Percentiles rank a stretch among this genome's conserved stretches.
These are phyloP conservation scores for Naganishia randhawae DNA, from an alignment of 768 basidiomycete species.

Conservation along the genomic window DNA sequence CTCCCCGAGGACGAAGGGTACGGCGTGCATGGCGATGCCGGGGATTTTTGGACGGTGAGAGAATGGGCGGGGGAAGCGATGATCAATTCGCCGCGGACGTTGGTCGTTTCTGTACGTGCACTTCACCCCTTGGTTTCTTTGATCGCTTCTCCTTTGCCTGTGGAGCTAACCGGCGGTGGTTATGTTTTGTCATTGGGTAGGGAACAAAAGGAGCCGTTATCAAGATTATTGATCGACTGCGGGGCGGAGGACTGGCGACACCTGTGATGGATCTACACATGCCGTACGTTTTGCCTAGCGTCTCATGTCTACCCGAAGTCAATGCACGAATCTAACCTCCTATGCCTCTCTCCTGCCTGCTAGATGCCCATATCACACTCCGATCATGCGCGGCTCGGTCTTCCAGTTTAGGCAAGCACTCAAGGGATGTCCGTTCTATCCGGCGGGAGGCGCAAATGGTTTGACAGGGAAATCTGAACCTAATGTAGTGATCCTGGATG, in stretches of 20 bases:
- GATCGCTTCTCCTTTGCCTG: too few relatives aligned
- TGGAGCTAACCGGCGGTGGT: conserved; percentile 11
- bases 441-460: conserved; percentile 6
- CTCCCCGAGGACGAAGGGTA: conserved; percentile 18
- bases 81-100: conserved; percentile 44
- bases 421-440: conserved; percentile 15
- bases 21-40: conserved; percentile 19
- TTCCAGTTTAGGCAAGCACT: conserved; percentile 31
- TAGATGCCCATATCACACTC: conserved; percentile 41
- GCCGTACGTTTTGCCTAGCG: conserved; percentile 37
- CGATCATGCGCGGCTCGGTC: conserved; percentile 43
- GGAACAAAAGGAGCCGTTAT: conserved; percentile 43
- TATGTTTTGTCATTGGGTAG: conserved; percentile 22
- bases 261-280: conserved; percentile 48
- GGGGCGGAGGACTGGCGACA: conserved; percentile 41
- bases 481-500: conserved; percentile 21
- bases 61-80: conserved; percentile 47
- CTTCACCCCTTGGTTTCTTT: background rate
- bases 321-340: conserved; percentile 23
- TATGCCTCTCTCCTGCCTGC: conserved; percentile 16
- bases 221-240: conserved; percentile 40
- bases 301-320: background rate
- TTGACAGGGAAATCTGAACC: conserved; percentile 19
- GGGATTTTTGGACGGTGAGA: conserved; percentile 19
- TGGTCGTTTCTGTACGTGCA: conserved; percentile 41